phyloP scores from a whole-genome alignment of 495 filamentous ascomycete genomes.

The Friedmanniomyces simplex region DNA sequence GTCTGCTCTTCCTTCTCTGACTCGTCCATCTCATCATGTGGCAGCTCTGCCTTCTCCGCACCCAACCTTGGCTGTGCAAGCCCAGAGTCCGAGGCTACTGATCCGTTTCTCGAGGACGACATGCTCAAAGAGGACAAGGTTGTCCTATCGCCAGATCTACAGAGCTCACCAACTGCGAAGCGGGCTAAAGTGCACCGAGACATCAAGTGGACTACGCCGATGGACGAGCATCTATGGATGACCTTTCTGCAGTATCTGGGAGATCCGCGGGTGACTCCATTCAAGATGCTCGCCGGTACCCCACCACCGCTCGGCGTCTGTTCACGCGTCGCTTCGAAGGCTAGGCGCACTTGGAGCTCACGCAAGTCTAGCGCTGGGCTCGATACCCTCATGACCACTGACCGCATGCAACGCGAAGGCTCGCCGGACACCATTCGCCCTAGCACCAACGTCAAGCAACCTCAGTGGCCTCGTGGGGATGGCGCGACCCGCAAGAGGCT shows the following conservation, averaged over 20 bases:
- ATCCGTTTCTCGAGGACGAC: slow-evolving; percentile 44
- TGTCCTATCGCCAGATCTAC: slow-evolving; percentile 21
- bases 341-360: slow-evolving; percentile 68
- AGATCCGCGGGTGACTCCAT: slow-evolving; percentile 86
- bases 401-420: slow-evolving; percentile 23
- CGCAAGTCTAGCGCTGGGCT: slow-evolving; percentile 8
- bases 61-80: slow-evolving; percentile 55
- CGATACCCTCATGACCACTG: slow-evolving; percentile 13
- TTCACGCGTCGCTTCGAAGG: slow-evolving; percentile 74
- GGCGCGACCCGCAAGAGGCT: slow-evolving; percentile 68
- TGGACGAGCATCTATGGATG: slow-evolving; percentile 90
- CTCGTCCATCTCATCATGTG: slow-evolving; percentile 58
- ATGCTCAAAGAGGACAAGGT: slow-evolving; percentile 29
- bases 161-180: slow-evolving; percentile 16
- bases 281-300: slow-evolving; percentile 77
- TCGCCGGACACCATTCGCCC: slow-evolving; percentile 35
- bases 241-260: slow-evolving; percentile 80
- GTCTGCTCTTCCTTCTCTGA: slow-evolving; percentile 54
- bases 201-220: slow-evolving; percentile 65
- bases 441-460: slow-evolving; percentile 25
- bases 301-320: slow-evolving; percentile 86
- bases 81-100: slow-evolving; percentile 50
- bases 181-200: slow-evolving; percentile 27
- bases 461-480: slow-evolving; percentile 72
- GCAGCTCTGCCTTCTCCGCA: slow-evolving; percentile 53